Conservation (phyloP, 2,329 filamentous ascomycete species). For the Neospermospora avenae region DNA sequence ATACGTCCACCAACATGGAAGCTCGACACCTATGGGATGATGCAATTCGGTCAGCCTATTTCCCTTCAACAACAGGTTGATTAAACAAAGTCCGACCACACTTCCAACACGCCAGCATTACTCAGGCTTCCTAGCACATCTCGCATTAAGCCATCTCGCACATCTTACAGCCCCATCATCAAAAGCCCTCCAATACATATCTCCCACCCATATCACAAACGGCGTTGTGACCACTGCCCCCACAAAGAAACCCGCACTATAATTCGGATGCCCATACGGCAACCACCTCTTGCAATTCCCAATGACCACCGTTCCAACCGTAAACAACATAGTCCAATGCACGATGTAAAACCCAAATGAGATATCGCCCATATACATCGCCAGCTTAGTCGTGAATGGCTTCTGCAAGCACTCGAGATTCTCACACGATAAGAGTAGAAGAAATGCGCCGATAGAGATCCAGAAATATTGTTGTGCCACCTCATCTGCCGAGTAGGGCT, state of each 20-base stretch:
- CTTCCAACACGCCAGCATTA: not conserved
- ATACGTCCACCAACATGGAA: too few relatives aligned
- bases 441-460: not conserved
- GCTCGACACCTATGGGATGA: too few relatives aligned
- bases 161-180: slow-evolving; percentile 7
- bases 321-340: slow-evolving; percentile 34
- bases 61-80: too few relatives aligned
- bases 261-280: not conserved
- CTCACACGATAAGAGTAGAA: slow-evolving; percentile 3
- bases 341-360: slow-evolving; percentile 56
- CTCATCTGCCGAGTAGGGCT: not conserved
- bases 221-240: not conserved
- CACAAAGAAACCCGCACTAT: not conserved
- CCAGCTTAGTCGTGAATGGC: slow-evolving; percentile 44
- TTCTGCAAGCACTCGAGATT: slow-evolving; percentile 20
- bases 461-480: slow-evolving; percentile 23
- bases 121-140: not conserved
- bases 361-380: slow-evolving; percentile 52
- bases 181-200: slow-evolving; percentile 7
- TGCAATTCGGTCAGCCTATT: too few relatives aligned
- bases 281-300: not conserved
- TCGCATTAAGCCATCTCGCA: slow-evolving; percentile 5
- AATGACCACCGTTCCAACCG: slow-evolving; percentile 2
- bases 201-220: slow-evolving; percentile 6
- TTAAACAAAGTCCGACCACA: not conserved